Base-by-base conservation (phyloP, 2,329 filamentous ascomycete genomes). In the Dactylellina drechsleri region DNA sequence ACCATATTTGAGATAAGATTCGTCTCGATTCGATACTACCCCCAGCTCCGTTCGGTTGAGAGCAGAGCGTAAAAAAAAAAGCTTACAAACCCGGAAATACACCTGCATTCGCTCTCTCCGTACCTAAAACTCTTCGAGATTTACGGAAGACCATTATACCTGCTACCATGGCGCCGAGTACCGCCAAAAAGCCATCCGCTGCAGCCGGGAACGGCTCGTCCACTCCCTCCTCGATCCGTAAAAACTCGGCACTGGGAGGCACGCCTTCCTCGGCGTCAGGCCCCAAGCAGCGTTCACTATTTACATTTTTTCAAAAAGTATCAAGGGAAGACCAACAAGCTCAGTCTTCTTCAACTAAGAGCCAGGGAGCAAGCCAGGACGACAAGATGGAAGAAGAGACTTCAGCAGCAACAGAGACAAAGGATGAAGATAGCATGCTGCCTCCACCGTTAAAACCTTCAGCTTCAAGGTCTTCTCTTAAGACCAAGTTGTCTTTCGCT, bases 231-330 rank as follows among this genome's bases (percentile, higher is more conserved):
- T 61, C 77, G 2, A 45, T 70, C 62, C 76, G 78, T 61, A 76
- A 78, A 75, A 76, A 57, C 50, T 70, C 66, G 26, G 66, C 83
- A 13, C 80, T 81, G 2, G 81, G 82, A 56, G 83, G 83, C 76
- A 85, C 84, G 66, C 81, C 83, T 0, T 81, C 82, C 78, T 67
- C 83, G 80, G 79, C 83, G 78, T 68, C 80, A 77, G 78, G 81
- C 77, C 77, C 81, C 78, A 79, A 84, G 79, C 78, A 82, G 79
- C 72, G 82, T 79, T 71, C 83, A 43, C 85, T 85, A 71, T 83
- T 90, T 71, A 93, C 92, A 0, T 92, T 92, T 3, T 87, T 90
- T 4, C 90, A 92, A 4, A 96, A 92, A 82, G 96, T 92, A 82
- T 92, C 96, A 82, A 87, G 86, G 41, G 81, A 88, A 26, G 88